These are phyloP conservation scores for Picea engelmannii DNA, from an alignment of 83 land plant species.

Conservation along the genomic window DNA sequence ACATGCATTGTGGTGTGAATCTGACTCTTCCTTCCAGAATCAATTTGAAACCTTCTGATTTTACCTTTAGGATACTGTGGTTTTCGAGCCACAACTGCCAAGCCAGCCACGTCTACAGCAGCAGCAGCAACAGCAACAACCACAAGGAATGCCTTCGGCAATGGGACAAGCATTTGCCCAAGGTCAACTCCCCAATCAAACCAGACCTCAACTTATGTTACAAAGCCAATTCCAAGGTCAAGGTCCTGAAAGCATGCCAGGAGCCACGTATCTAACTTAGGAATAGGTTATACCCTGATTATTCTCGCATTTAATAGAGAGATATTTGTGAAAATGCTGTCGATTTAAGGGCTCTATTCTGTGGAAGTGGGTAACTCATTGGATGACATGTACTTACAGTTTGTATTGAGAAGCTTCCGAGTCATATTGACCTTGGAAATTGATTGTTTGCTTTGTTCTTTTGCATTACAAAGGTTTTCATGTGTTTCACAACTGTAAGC, in stretches of 20 bases:
- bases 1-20: neutral
- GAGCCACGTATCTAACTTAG: conserved; percentile 27
- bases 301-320: no score
- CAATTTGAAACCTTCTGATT: neutral
- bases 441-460: no score
- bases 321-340: no score
- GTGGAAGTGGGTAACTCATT: no score
- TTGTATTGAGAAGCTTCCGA: no score
- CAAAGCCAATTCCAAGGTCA: conserved; percentile 50
- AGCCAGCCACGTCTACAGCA: conserved; percentile 57
- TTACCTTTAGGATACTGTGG: conserved; percentile 85
- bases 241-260: conserved; percentile 52
- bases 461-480: no score
- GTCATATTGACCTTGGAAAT: no score
- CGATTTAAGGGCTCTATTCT: no score
- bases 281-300: no score
- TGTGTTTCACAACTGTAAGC: no score
- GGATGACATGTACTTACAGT: no score
- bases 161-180: conserved; percentile 60
- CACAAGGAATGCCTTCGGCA: conserved; percentile 50
- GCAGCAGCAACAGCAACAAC: conserved; percentile 46
- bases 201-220: conserved; percentile 54
- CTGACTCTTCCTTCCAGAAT: neutral
- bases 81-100: conserved; percentile 84
- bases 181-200: conserved; percentile 37